These are phyloP conservation scores for Populus davidiana DNA, from an alignment of 345 rosid genomes.

Conservation along the genomic window DNA sequence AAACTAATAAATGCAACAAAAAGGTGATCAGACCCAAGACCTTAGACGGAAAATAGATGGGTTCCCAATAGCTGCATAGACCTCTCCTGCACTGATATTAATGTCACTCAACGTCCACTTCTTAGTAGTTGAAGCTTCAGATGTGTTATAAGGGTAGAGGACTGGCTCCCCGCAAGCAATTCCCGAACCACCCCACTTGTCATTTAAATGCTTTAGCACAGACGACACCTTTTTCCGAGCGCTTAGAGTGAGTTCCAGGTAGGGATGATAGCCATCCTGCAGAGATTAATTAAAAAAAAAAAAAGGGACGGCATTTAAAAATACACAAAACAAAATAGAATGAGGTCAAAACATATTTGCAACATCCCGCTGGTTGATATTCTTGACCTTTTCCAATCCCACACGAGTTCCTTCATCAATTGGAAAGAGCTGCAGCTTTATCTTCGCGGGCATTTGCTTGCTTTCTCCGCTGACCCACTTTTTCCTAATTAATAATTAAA, in stretches of 20 bases:
- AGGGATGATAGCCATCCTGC: constrained; percentile 85
- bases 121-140: constrained; percentile 25
- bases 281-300: neutral
- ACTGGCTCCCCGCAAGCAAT: constrained; percentile 59
- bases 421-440: constrained; percentile 90
- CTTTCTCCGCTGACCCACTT: neutral
- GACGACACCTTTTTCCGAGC: constrained; percentile 66
- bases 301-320: no score
- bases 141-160: constrained; percentile 51
- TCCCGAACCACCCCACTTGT: constrained; percentile 69
- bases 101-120: constrained; percentile 55
- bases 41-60: constrained; percentile 81
- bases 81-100: constrained; percentile 46
- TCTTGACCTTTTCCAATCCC: constrained; percentile 68
- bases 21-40: constrained; percentile 28
- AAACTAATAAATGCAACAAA: constrained; percentile 1
- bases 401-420: constrained; percentile 55
- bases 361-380: no score
- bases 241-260: constrained; percentile 79
- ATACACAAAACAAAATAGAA: no score
- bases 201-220: constrained; percentile 60
- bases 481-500: neutral
- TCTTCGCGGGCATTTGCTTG: constrained; percentile 39
- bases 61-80: constrained; percentile 57
- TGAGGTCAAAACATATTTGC: no score